Conservation (phyloP, 495 filamentous ascomycete species). For the Staphylotrichum tortipilum region DNA sequence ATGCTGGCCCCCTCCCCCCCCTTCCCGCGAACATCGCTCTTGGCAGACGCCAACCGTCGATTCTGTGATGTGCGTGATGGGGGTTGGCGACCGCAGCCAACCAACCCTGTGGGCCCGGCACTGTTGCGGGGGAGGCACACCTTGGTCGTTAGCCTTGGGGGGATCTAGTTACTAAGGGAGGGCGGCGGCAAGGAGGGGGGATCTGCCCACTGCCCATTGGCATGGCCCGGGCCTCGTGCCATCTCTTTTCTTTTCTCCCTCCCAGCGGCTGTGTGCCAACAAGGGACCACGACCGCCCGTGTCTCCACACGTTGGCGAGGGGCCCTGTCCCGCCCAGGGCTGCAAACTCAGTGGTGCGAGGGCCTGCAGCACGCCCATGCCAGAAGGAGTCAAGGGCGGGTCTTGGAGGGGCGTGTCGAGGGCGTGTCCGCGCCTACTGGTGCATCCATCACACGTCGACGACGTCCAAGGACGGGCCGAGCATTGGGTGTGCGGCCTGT, state of each 20-base stretch:
- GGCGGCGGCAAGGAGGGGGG: too few species aligned
- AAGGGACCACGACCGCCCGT: conserved; percentile 3
- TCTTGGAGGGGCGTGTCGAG: conserved; percentile 5
- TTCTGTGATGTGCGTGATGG: too few species aligned
- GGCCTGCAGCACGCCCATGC: conserved; percentile 18
- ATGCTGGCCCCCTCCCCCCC: too few species aligned
- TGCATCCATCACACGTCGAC: too few species aligned
- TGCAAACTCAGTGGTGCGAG: conserved; percentile 6
- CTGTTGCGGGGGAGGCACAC: too few species aligned
- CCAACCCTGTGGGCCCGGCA: too few species aligned
- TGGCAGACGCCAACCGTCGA: background rate
- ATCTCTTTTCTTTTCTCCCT: conserved; percentile 6
- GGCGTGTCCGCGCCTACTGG: too few species aligned
- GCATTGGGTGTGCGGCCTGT: conserved; percentile 8
- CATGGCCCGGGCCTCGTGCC: conserved; percentile 1
- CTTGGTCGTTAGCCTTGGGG: too few species aligned
- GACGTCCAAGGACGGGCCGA: conserved; percentile 22
- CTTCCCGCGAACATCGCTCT: conserved; percentile 1
- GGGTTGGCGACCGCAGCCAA: too few species aligned
- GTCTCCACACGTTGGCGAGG: conserved; percentile 8
- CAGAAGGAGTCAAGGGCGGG: conserved; percentile 12
- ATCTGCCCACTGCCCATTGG: too few species aligned
- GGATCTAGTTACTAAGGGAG: too few species aligned
- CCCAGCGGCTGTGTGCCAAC: too few species aligned
- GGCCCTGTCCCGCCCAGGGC: conserved; percentile 5